Evolutionary conservation across 805 yeast species (phyloP).

Genomic region (Wickerhamomyces bovis): DNA sequence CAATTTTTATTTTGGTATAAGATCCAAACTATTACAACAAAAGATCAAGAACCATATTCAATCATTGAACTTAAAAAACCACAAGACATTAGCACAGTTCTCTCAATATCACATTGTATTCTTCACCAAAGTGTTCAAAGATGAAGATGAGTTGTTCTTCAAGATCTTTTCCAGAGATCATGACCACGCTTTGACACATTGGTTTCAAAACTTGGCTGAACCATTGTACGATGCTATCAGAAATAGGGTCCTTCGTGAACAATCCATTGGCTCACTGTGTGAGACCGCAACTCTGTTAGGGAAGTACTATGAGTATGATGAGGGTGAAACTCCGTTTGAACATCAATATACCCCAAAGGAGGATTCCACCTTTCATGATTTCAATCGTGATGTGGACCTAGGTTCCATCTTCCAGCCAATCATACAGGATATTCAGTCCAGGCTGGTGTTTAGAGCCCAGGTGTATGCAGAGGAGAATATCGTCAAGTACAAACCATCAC

Average conservation of each 20-base stretch:
- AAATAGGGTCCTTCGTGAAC: slow-evolving; percentile 61
- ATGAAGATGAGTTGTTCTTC: slow-evolving; percentile 55
- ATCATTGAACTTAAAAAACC: slow-evolving; percentile 19
- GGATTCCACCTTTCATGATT: slow-evolving; percentile 19
- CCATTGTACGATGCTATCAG: slow-evolving; percentile 73
- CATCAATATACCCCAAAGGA: slow-evolving; percentile 11
- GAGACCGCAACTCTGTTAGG: slow-evolving; percentile 68
- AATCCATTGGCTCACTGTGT: slow-evolving; percentile 61
- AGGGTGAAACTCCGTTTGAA: slow-evolving; percentile 37
- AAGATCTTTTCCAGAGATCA: slow-evolving; percentile 41
- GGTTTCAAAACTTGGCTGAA: slow-evolving; percentile 63
- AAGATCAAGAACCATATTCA: slow-evolving; percentile 34
- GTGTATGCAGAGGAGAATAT: slow-evolving; percentile 64
- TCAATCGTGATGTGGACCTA: slow-evolving; percentile 32
- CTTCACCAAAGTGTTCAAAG: slow-evolving; percentile 52
- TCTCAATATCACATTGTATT: slow-evolving; percentile 58
- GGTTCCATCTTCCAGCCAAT: slow-evolving; percentile 66
- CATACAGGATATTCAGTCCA: slow-evolving; percentile 68
- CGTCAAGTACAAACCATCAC: slow-evolving; percentile 56
- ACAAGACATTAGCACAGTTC: slow-evolving; percentile 43
- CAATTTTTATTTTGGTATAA: slow-evolving; percentile 51
- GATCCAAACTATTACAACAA: slow-evolving; percentile 44
- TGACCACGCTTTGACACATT: slow-evolving; percentile 39
- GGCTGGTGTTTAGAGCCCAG: slow-evolving; percentile 77
- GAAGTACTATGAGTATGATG: slow-evolving; percentile 61